Percentiles rank a stretch among this genome's conserved stretches.
Evolutionary conservation across 1,284 basidiomycete species (phyloP).

Genomic region (Pseudozyma pruni): DNA sequence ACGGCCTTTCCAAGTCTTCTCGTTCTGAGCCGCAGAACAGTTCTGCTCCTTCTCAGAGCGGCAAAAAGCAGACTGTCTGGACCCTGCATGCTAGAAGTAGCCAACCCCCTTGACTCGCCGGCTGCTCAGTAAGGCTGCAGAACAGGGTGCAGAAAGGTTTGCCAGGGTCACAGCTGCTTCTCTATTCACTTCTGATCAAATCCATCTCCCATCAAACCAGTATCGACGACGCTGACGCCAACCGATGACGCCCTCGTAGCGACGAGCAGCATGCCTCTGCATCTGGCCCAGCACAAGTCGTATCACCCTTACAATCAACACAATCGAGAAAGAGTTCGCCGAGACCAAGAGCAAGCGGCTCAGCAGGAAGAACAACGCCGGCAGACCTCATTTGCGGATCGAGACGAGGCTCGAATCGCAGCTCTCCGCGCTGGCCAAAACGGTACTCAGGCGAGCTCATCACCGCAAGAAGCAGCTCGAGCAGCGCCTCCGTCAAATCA

Average conservation of each 20-base stretch:
- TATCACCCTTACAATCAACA: constrained; percentile 21
- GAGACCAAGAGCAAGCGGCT: constrained; percentile 7
- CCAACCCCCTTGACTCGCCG: not conserved
- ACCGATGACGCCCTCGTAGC: not conserved
- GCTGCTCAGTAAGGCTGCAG: too few relatives aligned
- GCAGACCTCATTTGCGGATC: constrained; percentile 9
- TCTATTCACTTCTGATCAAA: too few relatives aligned
- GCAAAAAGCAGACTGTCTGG: not conserved
- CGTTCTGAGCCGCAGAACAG: not conserved
- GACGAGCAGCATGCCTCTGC: constrained; percentile 26
- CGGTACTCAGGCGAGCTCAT: not conserved
- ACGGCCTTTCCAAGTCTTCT: not conserved
- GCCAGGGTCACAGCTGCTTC: too few relatives aligned
- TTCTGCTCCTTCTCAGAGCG: too few relatives aligned
- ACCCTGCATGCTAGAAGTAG: constrained; percentile 26
- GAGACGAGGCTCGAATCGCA: constrained; percentile 17
- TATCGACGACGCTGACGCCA: too few relatives aligned
- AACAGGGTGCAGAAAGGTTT: too few relatives aligned
- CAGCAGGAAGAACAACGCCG: constrained; percentile 10
- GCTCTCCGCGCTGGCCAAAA: constrained; percentile 11
- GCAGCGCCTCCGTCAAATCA: not conserved
- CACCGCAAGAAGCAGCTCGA: not conserved
- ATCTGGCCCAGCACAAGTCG: constrained; percentile 30
- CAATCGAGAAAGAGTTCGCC: constrained; percentile 7
- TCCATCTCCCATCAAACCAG: not conserved